Conservation (phyloP, 176 grass and related monocot genomes). For the Coix lacrymajobi region DNA sequence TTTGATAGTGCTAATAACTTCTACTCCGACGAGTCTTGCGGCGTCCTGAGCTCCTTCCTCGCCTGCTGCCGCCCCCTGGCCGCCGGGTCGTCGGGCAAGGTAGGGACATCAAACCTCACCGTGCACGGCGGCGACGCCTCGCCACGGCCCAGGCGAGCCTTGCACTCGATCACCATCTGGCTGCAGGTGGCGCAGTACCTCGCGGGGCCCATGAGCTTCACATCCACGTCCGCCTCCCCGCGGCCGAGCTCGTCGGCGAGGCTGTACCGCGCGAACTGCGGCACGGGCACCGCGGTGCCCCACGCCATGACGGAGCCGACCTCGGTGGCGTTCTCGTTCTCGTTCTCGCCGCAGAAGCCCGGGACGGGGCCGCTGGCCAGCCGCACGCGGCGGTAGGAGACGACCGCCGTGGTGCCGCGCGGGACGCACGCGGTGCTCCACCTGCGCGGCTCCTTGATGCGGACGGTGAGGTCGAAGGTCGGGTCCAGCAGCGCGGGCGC, state of each 20-base stretch:
- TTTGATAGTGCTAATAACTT: neutral
- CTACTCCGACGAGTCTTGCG: neutral
- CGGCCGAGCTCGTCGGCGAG: conserved; percentile 24
- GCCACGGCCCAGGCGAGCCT: neutral
- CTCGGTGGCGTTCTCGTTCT: conserved; percentile 20
- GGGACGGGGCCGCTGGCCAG: conserved; percentile 17
- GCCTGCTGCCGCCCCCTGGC: too few relatives aligned
- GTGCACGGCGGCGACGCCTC: conserved; percentile 22
- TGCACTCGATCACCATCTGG: conserved; percentile 26
- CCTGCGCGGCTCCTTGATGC: conserved; percentile 17
- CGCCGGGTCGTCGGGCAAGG: neutral
- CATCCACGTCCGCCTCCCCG: conserved; percentile 14
- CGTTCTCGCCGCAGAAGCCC: conserved; percentile 24
- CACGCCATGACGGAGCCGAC: conserved; percentile 27
- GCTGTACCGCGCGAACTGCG: conserved; percentile 12
- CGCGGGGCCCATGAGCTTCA: neutral
- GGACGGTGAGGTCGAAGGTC: conserved; percentile 35
- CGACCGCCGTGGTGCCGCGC: conserved; percentile 7
- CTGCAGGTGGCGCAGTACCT: fast-evolving
- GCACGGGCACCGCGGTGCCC: conserved; percentile 11
- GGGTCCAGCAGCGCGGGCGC: neutral
- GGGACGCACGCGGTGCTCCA: neutral
- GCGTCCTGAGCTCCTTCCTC: conserved; percentile 4
- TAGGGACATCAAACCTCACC: neutral
- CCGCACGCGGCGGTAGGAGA: conserved; percentile 20